phyloP scores from a whole-genome alignment of 441 rosid genomes.

The Populus hybrid region DNA sequence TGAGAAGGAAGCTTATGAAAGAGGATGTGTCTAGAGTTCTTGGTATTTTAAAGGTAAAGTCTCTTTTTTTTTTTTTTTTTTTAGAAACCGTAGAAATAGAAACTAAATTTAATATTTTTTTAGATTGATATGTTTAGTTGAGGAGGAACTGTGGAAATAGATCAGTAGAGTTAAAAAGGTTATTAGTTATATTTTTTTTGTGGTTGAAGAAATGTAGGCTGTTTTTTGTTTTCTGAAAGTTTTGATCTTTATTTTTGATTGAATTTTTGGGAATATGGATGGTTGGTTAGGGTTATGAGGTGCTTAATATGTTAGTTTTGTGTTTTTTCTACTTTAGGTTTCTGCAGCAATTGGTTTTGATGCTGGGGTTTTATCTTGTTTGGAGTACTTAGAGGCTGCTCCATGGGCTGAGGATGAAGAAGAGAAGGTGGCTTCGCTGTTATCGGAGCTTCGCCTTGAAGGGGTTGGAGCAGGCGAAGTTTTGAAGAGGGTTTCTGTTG shows the following conservation, averaged over 20 bases:
- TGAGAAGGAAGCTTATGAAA: constrained; percentile 88
- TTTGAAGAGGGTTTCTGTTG: constrained; percentile 82
- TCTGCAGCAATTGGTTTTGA: constrained; percentile 93
- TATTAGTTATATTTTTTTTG: neutral
- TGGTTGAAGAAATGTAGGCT: constrained; percentile 3
- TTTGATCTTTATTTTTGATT: neutral
- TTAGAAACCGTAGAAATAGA: neutral
- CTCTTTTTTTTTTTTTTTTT: neutral
- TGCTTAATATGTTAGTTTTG: constrained; percentile 21
- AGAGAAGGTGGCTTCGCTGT: constrained; percentile 70
- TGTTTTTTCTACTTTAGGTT: constrained; percentile 46
- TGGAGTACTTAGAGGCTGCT: constrained; percentile 96
- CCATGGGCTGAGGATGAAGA: constrained; percentile 99
- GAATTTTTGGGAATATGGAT: neutral
- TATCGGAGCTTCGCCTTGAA: constrained; percentile 83
- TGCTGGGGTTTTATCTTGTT: constrained; percentile 87
- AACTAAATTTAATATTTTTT: neutral
- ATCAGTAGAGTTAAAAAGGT: neutral
- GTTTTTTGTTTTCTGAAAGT: neutral
- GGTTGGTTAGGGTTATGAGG: constrained; percentile 7
- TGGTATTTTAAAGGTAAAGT: constrained; percentile 81
- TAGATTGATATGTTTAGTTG: constrained; percentile 2
- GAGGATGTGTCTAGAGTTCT: constrained; percentile 83
- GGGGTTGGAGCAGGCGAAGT: constrained; percentile 91
- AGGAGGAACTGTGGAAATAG: constrained; percentile 9